Evolutionary conservation across 2,329 filamentous ascomycete species (phyloP), one percentile per base, ranked within the genome.

Genomic region (Fonsecaea nubica): DNA sequence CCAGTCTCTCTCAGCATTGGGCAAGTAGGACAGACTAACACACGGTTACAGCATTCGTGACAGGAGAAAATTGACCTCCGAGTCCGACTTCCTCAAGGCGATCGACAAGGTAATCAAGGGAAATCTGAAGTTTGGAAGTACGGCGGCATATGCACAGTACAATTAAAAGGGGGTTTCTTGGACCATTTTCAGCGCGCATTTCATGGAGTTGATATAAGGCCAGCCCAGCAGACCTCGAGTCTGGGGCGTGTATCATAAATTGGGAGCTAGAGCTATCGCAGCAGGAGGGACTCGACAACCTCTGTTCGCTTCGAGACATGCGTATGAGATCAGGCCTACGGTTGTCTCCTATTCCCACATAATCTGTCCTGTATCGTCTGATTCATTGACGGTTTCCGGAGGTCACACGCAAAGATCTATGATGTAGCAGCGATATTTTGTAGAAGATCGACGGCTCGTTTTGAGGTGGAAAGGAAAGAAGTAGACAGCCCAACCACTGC

Each of bases 111-210:
- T 66, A n/a, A 69, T 69, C 58, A 66, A 69, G 87, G 93, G 92
- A 74, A 97, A 98, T 81, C 85, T 97, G 79, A 99, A 99, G 88
- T 99, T 99, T 86, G 98, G 97, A 87, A 96, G 92, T 65, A 99
- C 95, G 66, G 61, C 60, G 18, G 61, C 61, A n/a, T 68, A 99
- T 83, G 95, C 95, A 87, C 95, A 98, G 83, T 99, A 99, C 86
- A 99, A 99, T 82, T 98, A 96, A 78, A 74, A 58, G 67, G 64
- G 57, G 32, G 8, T 35, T 42, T 13, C 50, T 42, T 58, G 18
- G 30, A 58, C 38, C 55, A 42, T 65, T 53, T 55, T 62, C 58
- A 52, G 58, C 59, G 59, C 61, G 66, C 66, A 67, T 69, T 60
- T 54, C 58, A 33, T 36, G 64, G 64, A 62, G 67, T 66, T 58